phyloP scores from a whole-genome alignment of 306 rosid genomes.

The Leucaena leucocephala region DNA sequence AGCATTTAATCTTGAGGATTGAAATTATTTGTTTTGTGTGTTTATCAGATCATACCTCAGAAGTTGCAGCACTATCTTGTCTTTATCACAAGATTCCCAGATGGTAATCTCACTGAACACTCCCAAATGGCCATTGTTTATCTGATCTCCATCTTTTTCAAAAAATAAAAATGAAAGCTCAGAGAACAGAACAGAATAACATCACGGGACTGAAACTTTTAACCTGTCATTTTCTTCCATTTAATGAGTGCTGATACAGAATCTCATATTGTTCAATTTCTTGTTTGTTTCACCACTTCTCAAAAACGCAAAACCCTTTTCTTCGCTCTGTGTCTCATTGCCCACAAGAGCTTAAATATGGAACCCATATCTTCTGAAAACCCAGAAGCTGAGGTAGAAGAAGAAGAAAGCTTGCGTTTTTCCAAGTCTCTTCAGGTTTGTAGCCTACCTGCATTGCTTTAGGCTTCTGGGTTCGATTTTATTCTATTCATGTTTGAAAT shows the following conservation, averaged over 20 bases:
- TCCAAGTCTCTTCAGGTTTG: conserved; percentile 66
- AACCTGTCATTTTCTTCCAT: conserved; percentile 50
- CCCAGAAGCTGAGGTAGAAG: conserved; percentile 40
- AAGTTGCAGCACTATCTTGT: conserved; percentile 10
- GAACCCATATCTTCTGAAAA: conserved; percentile 44
- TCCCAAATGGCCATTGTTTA: not conserved
- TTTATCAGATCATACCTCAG: not conserved
- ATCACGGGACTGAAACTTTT: conserved; percentile 59
- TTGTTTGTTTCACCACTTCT: conserved; percentile 35
- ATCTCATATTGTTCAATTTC: conserved; percentile 21
- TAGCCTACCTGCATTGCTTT: conserved; percentile 1
- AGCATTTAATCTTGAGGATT: conserved; percentile 8
- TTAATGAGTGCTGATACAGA: conserved; percentile 34
- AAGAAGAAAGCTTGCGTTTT: conserved; percentile 43
- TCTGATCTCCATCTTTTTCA: not conserved
- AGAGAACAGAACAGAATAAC: conserved; percentile 29
- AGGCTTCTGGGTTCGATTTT: not conserved
- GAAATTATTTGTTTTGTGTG: not conserved
- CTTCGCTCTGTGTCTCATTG: not conserved
- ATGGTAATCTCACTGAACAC: conserved; percentile 22
- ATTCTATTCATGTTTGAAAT: not conserved
- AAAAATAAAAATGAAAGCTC: not conserved
- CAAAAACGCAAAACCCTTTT: conserved; percentile 28
- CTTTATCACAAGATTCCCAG: conserved; percentile 4
- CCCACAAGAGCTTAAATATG: conserved; percentile 43